Evolutionary conservation across 2,329 filamentous ascomycete species (phyloP).

Genomic region (Verruconis gallopava): DNA sequence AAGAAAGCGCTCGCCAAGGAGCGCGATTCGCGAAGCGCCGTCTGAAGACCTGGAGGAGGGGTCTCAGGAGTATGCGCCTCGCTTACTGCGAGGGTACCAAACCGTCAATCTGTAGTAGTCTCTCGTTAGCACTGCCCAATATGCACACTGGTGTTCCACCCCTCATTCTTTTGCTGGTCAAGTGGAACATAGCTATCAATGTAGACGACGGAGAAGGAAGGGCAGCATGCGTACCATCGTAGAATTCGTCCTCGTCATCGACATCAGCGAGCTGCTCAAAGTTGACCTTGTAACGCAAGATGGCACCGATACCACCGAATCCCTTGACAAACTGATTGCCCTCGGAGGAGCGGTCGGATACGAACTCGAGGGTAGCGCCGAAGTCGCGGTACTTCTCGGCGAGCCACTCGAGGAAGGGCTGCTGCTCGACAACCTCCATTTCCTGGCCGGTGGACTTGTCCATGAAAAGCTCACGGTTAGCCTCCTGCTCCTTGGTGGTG

Average conservation of each 20-base stretch:
- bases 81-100: constrained; percentile 72
- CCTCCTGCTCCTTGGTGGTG: constrained; percentile 76
- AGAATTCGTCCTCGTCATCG: constrained; percentile 71
- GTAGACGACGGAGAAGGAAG: not conserved
- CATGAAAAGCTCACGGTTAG: constrained; percentile 71
- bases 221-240: constrained; percentile 44
- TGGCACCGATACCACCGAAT: constrained; percentile 94
- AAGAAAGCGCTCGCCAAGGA: constrained; percentile 9
- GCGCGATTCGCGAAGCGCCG: constrained; percentile 35
- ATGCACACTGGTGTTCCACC: not conserved
- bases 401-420: constrained; percentile 98
- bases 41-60: constrained; percentile 40
- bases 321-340: constrained; percentile 99
- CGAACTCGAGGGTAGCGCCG: constrained; percentile 88
- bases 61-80: constrained; percentile 66
- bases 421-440: constrained; percentile 83
- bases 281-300: constrained; percentile 99
- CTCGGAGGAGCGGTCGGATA: constrained; percentile 93
- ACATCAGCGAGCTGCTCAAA: constrained; percentile 95
- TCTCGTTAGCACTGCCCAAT: not conserved
- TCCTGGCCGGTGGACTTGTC: constrained; percentile 93
- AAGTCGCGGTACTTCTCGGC: constrained; percentile 98
- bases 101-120: constrained; percentile 60
- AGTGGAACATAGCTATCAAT: constrained; percentile 10
- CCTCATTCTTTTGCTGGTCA: not conserved